phyloP scores from a whole-genome alignment of 202 grass and related monocot genomes.

The Musa balbisiana region DNA sequence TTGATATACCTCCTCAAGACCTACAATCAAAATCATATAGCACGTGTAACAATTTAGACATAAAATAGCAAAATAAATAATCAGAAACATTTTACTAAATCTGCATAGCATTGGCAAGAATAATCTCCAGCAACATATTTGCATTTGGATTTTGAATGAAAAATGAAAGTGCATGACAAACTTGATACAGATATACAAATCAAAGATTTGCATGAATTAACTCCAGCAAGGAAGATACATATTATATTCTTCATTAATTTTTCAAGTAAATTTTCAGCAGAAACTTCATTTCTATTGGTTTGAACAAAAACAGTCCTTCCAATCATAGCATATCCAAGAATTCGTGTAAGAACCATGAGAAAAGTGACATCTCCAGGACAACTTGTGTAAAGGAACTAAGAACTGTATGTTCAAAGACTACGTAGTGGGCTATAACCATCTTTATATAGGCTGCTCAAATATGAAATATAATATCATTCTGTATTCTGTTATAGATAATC shows the following conservation, averaged over 20 bases:
- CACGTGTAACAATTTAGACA: neutral
- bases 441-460: neutral
- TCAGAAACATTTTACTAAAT: neutral
- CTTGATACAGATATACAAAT: neutral
- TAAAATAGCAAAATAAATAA: neutral
- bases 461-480: neutral
- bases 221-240: too few relatives aligned
- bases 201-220: neutral
- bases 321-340: neutral
- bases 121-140: neutral
- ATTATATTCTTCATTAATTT: too few relatives aligned
- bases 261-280: too few relatives aligned
- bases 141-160: neutral
- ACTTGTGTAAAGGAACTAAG: neutral
- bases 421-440: neutral
- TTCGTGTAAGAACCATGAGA: neutral
- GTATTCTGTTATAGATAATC: neutral
- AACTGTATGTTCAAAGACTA: neutral
- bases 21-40: slow-evolving; percentile 22
- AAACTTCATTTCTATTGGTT: neutral
- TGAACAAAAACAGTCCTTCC: neutral
- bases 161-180: neutral
- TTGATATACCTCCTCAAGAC: slow-evolving; percentile 71
- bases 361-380: too few relatives aligned
- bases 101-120: neutral